Evolutionary conservation across 2,329 filamentous ascomycete species (phyloP), one percentile per base, ranked within the genome.

Genomic region (Capronia coronata): DNA sequence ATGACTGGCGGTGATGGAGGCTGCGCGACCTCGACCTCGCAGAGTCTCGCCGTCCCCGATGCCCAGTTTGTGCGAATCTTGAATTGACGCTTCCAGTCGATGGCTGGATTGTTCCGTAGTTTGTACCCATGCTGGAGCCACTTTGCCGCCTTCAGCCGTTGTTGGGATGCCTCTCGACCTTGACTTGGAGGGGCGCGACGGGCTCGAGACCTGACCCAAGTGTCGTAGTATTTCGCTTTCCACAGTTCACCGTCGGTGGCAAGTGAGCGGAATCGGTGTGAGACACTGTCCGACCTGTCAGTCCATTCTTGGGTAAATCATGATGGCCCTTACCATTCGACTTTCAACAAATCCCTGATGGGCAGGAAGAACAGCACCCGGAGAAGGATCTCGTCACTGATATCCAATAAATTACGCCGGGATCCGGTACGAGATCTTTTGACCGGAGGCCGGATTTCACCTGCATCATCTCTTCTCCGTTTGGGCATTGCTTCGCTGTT

Each of bases 61-160:
- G 86, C 79, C 93, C 93, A 97, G 68, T 97, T 97, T 64, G 95
- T 86, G 39, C 87, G 78, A 43, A 96, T 74, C 62, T 84, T 87
- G 68, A 94, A 97, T 61, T 93, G 86, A 54, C 79, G 78, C 71
- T 94, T 94, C 90, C 90, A 96, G 63, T 93, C 80, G 40, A 78
- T 82, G 16, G 69, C 62, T 4, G 64, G 66, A 10, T 73, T 73
- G 51, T 69, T 68, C 48, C 68, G 69, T 18, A 84, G 74, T 6
- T 78, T 63, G 51, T 77, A 73, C 30, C 76, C 71, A 54, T 84
- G 79, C 43, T 82, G 77, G 27, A 80, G 66, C 81, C 81, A 84
- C 64, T 73, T 77, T 10, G 79, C 77, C 7, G 76, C 62, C 47
- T 72, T 77, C 2, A 77, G 78, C 1, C 76, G 76, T 56, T 78